phyloP scores from a whole-genome alignment of 345 rosid genomes.

The Brassica carinata region DNA sequence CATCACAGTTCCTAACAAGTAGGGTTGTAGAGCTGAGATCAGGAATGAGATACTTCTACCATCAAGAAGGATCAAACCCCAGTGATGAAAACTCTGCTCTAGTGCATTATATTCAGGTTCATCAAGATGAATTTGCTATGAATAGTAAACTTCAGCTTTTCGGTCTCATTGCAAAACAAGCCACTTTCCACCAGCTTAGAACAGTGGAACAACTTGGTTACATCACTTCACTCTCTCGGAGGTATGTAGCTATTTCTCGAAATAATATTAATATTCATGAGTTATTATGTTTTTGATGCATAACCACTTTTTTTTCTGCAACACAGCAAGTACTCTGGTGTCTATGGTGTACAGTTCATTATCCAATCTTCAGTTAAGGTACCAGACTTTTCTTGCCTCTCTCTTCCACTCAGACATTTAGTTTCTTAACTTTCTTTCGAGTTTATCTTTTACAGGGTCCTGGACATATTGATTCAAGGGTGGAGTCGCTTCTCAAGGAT shows the following conservation, averaged over 20 bases:
- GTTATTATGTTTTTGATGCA: not conserved
- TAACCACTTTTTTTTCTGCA: not conserved
- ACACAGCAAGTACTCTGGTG: not conserved
- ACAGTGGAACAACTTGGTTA: conserved; percentile 7
- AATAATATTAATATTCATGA: no score
- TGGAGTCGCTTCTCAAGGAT: conserved; percentile 66
- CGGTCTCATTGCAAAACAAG: not conserved
- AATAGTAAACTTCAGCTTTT: conserved; percentile 5
- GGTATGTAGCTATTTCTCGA: not conserved
- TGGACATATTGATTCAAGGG: conserved; percentile 71
- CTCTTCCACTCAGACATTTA: not conserved
- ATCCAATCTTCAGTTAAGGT: conserved; percentile 1
- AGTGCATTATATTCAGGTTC: conserved; percentile 90
- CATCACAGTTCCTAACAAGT: conserved; percentile 71
- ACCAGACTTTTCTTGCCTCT: not conserved
- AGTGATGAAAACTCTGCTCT: conserved; percentile 79
- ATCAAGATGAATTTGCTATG: conserved; percentile 62
- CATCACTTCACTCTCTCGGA: not conserved
- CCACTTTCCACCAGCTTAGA: conserved; percentile 3
- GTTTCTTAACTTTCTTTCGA: not conserved
- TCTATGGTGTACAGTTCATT: not conserved
- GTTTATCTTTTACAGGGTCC: conserved; percentile 54
- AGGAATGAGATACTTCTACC: conserved; percentile 60
- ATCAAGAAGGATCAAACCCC: conserved; percentile 66
- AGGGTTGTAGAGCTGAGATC: conserved; percentile 68